Base-by-base conservation (phyloP, 108 stramenopile genomes). In the Pseudonitzschia pungens region DNA sequence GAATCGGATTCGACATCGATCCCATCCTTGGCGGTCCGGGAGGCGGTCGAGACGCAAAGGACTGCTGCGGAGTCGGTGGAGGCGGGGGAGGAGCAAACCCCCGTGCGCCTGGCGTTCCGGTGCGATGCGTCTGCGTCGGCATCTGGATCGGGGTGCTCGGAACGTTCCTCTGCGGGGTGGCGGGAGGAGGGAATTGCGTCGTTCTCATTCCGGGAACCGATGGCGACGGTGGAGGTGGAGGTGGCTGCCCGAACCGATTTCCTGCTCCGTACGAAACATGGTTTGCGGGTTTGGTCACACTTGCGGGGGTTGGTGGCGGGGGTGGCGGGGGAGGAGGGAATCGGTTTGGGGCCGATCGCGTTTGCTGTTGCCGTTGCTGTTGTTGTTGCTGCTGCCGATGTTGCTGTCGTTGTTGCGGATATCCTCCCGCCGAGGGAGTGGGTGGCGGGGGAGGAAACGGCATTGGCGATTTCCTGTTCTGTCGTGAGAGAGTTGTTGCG, bases 311-410 rank as follows among this genome's bases (percentile, higher is more conserved):
- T 12, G 72, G 65, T 44, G 66, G 66, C 4, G 73, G 73, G 5
- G 65, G 73, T 51, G 74, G 74, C 0, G 53, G 66, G 4, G 65
- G 65, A 27, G 65, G 66, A 43, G 65, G 74, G 18, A 51, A 63
- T 32, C 32, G 45, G 31, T 26, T 31, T 32, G 29, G 31, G n/a
- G 72, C 11, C 53, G 55, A 29, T 73, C n/a, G 44, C 10, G 10
- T 24, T 56, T 14, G 41, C 42, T 65, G 65, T 20, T 43, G 36
- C 65, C 43, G 65, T 43, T 65, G 65, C 42, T 4, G 58, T 15
- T 18, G 54, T 55, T 55, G 54, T 55, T 55, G 54, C 18, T 18
- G 12, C 22, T 18, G 12, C 7, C 22, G 54, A 20, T 50, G 48
- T 50, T 50, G 48, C 16, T 50, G 52, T 53, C 8, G 52, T 2